Base-by-base conservation (phyloP, 2,329 filamentous ascomycete species). In the Fusarium anguioides region DNA sequence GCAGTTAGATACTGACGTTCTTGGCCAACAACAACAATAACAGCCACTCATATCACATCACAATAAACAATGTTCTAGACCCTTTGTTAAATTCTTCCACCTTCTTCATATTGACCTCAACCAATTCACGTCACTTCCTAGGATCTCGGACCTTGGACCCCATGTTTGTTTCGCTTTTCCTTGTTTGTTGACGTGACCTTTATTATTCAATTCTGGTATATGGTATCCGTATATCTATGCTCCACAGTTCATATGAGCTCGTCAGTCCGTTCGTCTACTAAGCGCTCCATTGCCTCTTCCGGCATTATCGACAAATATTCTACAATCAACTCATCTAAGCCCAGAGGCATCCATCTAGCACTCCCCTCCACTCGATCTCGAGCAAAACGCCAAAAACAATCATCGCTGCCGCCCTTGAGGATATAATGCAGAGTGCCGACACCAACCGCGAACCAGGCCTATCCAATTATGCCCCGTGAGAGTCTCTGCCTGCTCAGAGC, bases 1-100 rank as follows among this genome's bases (percentile, higher is more conserved):
- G 78, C 91, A 96, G 76, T 80, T 98, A 72, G 95, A 98, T 78
- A 87, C 89, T 24, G 94, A 97, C 81, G 90, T 96, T 4, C 76
- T 97, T 36, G 86, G 58, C 14, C 65, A 69, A 46, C 56, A 70
- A 52, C 54, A 68, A 67, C 50, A 57, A 60, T 41, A 54, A 33
- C 53, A 60, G 53, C 45, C 51, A 55, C 29, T 26, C 57, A 52
- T 23, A 29, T 27, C 18, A 10, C 24, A 7, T 39, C 35, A 60
- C 39, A 60, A 52, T 52, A 60, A 62, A 63, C 42, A 50, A 31
- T 29, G 9, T 20, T 41, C 23, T 29, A 18, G 35, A 45, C 49
- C 27, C 11, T 55, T 35, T 20, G 23, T 41, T 18, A 15, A 44
- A 21, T 31, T 31, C 35, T 17, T 59, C 24, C 31, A 42, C 18